Conservation (phyloP, 495 filamentous ascomycete genomes). For the Tuber borchii region DNA sequence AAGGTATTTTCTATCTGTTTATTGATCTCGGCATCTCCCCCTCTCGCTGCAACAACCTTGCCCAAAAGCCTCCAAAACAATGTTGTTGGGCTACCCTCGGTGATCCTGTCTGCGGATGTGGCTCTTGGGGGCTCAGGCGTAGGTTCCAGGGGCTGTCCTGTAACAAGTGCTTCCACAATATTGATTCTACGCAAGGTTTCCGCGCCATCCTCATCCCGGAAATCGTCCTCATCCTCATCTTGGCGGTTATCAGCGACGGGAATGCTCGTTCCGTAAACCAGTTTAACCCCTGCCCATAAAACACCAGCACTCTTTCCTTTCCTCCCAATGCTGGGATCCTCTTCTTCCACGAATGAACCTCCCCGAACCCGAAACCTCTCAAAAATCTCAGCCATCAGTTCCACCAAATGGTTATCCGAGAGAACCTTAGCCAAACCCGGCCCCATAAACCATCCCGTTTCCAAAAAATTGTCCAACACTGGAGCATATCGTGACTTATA, state of each 20-base stretch:
- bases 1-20: constrained; percentile 24
- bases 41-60: constrained; percentile 26
- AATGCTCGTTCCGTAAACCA: constrained; percentile 40
- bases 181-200: constrained; percentile 36
- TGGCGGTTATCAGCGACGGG: constrained; percentile 36
- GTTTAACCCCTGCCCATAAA: constrained; percentile 39
- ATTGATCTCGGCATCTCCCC: constrained; percentile 14
- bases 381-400: constrained; percentile 39
- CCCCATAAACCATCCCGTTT: constrained; percentile 37
- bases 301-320: constrained; percentile 33
- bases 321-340: constrained; percentile 35
- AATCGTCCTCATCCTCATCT: constrained; percentile 23
- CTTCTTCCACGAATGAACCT: constrained; percentile 38
- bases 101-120: constrained; percentile 4
- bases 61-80: constrained; percentile 33
- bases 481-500: constrained; percentile 34
- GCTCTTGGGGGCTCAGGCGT: constrained; percentile 3
- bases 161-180: constrained; percentile 35
- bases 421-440: constrained; percentile 25
- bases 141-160: constrained; percentile 25
- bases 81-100: constrained; percentile 13
- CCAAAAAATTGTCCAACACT: constrained; percentile 32
- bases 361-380: constrained; percentile 35
- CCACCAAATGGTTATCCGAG: constrained; percentile 27
- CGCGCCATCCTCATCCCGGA: constrained; percentile 28